Evolutionary conservation across 2,329 filamentous ascomycete genomes (phyloP).

Genomic region (Cytospora leucostoma): DNA sequence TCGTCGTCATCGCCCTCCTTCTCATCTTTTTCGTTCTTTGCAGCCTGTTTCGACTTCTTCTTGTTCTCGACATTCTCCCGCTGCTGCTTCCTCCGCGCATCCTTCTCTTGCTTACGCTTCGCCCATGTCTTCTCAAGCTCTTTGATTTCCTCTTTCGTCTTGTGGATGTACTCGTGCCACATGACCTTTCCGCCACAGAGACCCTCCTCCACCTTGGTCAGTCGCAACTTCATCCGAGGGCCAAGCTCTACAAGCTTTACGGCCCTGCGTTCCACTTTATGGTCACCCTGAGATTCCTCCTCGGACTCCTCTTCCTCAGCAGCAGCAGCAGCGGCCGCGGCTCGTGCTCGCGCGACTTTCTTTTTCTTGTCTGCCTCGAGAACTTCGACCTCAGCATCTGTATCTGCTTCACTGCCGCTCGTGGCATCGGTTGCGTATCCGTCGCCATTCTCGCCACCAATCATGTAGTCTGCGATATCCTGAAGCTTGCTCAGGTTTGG

Average conservation of each 20-base stretch:
- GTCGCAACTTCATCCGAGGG: conserved; percentile 80
- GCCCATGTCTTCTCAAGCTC: conserved; percentile 84
- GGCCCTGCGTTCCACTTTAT: conserved; percentile 76
- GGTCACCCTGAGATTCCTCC: conserved; percentile 42
- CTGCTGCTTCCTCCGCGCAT: conserved; percentile 77
- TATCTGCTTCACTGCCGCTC: conserved; percentile 89
- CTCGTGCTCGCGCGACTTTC: conserved; percentile 52
- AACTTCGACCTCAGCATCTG: conserved; percentile 93
- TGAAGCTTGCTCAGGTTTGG: conserved; percentile 89
- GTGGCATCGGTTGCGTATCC: conserved; percentile 85
- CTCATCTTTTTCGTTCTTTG: conserved; percentile 40
- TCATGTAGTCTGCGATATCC: conserved; percentile 93
- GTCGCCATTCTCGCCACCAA: conserved; percentile 73
- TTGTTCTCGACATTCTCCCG: conserved; percentile 91
- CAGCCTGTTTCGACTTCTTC: conserved; percentile 49
- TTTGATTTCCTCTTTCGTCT: conserved; percentile 75
- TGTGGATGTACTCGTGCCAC: conserved; percentile 96
- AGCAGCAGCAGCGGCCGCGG: conserved; percentile 45
- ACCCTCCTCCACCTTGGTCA: conserved; percentile 96
- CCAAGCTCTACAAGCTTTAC: conserved; percentile 93
- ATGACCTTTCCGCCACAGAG: conserved; percentile 86
- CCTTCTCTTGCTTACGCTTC: conserved; percentile 75
- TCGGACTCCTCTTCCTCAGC: conserved; percentile 49
- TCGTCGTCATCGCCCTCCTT: conserved; percentile 42
- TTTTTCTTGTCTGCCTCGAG: conserved; percentile 66